Evolutionary conservation across 352 stramenopile species (phyloP).

Genomic region (Globisporangium takayamanum): DNA sequence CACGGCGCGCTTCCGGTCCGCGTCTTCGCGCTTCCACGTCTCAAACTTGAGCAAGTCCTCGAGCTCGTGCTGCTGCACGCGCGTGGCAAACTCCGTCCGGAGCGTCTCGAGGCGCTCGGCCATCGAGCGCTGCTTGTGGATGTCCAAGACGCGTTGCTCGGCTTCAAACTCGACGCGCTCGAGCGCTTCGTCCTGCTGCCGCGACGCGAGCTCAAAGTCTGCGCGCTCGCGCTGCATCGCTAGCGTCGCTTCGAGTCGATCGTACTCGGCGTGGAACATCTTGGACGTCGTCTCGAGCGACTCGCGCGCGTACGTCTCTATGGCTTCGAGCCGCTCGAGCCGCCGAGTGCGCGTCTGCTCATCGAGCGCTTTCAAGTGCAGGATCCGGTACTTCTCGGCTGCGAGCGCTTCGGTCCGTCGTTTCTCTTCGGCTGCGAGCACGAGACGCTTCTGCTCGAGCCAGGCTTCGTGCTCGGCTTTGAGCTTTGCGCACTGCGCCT

Average conservation of each 20-base stretch:
- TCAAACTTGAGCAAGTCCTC: constrained; percentile 64
- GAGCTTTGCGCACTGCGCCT: constrained; percentile 42
- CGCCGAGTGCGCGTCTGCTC: constrained; percentile 57
- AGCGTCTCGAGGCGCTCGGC: constrained; percentile 62
- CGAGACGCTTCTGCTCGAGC: constrained; percentile 48
- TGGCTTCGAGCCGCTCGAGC: constrained; percentile 47
- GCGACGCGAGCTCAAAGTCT: constrained; percentile 63
- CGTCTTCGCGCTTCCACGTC: constrained; percentile 66
- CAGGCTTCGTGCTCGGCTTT: constrained; percentile 59
- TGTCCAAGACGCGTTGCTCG: constrained; percentile 46
- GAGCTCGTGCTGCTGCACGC: constrained; percentile 65
- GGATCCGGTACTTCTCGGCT: constrained; percentile 56
- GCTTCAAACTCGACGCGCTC: constrained; percentile 67
- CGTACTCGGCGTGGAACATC: constrained; percentile 56
- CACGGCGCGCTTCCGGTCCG: constrained; percentile 28
- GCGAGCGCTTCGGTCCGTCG: constrained; percentile 48
- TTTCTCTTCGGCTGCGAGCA: constrained; percentile 59
- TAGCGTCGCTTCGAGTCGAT: constrained; percentile 45
- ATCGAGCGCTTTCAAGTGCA: constrained; percentile 66
- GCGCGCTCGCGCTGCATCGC: constrained; percentile 50
- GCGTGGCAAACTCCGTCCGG: constrained; percentile 63
- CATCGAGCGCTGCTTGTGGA: constrained; percentile 55
- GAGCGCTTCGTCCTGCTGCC: constrained; percentile 71
- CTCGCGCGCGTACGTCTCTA: constrained; percentile 57
- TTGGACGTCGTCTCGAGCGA: constrained; percentile 56